Evolutionary conservation across 148 eudicot species (phyloP), one percentile per base, ranked within the genome.

Genomic region (Cornus kousa): DNA sequence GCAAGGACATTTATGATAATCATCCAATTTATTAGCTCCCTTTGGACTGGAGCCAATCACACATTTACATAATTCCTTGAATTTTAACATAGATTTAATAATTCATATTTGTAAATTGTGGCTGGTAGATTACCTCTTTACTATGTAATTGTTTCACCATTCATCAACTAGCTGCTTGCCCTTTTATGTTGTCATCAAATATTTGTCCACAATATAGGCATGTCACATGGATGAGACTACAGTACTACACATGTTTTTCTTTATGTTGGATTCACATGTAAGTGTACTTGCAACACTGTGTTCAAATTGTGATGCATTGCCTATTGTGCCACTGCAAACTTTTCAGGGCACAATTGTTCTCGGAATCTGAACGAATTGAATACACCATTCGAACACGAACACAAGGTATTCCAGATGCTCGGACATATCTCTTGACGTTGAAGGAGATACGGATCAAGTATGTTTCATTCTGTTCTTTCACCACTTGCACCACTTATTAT

Each of bases 371-470:
- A 80, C 89, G 90, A 81, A 96, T 96, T 75, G 71, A 92, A 24
- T 87, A 86, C 85, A 87, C 94, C 46, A 96, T 96, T 76, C 79
- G 89, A 48, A 80, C 95, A 72, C 77, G 82, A 78, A 92, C 98
- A 22, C 75, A 86, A 73, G 92, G 82, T 37, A 93, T 96, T 78
- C 84, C 82, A 50, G 99, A 96, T 89, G 98, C 90, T 79, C 90
- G 98, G 46, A 83, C 95, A 22, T 91, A 92, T 83, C 87, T 96
- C 24, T 81, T 83, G 82, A 86, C 92, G 7, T 65, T 93, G 89
- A 88, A 89, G 85, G 99, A 96, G 83, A 92, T 92, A 37, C 77
- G 97, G 14, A 73, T 78, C 80, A 96, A 94, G 99, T 96, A 83
- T 57, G 87, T 87, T 62, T 1, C 72, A 65, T 64, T 6, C n/a